phyloP scores from a whole-genome alignment of 495 filamentous ascomycete species.

The Beverwykella pulmonaria region DNA sequence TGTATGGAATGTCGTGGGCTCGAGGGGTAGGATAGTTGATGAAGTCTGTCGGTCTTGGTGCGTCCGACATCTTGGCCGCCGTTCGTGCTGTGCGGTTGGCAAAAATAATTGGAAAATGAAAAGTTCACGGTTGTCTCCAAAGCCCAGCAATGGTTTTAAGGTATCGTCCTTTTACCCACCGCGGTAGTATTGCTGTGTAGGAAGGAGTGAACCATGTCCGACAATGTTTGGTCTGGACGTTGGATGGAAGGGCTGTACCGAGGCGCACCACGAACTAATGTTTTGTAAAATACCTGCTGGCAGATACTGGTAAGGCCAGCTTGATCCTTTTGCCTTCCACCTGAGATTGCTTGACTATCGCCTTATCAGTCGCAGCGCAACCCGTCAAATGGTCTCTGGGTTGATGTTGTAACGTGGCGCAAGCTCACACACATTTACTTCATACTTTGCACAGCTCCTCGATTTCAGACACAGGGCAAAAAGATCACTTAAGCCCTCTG shows the following conservation, averaged over 20 bases:
- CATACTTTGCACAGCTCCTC: no score
- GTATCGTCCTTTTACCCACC: no score
- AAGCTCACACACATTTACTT: no score
- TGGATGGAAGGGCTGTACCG: neutral
- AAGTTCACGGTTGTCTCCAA: no score
- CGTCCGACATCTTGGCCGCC: constrained; percentile 13
- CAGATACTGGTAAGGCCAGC: neutral
- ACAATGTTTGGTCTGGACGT: neutral
- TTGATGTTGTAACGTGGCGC: no score
- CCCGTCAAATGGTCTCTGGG: no score
- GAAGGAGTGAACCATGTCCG: neutral
- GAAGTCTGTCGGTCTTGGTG: constrained; percentile 17
- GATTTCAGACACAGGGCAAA: no score
- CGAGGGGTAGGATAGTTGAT: constrained; percentile 37
- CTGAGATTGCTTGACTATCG: neutral
- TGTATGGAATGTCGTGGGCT: constrained; percentile 37
- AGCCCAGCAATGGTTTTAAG: no score
- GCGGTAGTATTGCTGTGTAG: neutral
- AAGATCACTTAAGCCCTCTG: no score
- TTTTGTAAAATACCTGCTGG: neutral
- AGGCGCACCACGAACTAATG: neutral
- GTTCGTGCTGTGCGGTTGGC: neutral
- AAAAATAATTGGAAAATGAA: neutral
- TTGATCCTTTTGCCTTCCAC: neutral
- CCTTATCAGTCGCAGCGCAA: no score